Conservation (phyloP, 2,329 filamentous ascomycete species). For the Xylaria hypoxylon region DNA sequence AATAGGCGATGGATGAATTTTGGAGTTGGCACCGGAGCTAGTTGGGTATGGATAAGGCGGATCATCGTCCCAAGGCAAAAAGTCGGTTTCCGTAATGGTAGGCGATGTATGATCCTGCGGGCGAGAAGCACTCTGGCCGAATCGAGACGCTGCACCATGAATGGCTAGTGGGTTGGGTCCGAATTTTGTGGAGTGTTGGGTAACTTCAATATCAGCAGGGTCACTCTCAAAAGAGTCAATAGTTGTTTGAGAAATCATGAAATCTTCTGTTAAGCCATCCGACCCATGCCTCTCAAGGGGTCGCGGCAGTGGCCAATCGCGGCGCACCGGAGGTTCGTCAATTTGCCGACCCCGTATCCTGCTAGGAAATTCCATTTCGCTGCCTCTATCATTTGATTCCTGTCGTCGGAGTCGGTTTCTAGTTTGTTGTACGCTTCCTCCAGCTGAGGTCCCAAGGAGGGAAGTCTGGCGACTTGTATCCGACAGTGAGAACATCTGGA, state of each 20-base stretch:
- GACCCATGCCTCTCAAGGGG: slow-evolving; percentile 44
- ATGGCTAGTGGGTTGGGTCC: slow-evolving; percentile 24
- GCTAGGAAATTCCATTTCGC: slow-evolving; percentile 58
- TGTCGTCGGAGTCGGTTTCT: slow-evolving; percentile 26
- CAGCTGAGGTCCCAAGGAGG: slow-evolving; percentile 54
- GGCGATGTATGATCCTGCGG: slow-evolving; percentile 56
- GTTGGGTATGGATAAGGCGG: slow-evolving; percentile 65
- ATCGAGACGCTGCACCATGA: slow-evolving; percentile 26
- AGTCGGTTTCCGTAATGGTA: slow-evolving; percentile 67
- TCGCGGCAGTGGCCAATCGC: slow-evolving; percentile 37
- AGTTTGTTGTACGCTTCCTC: slow-evolving; percentile 42
- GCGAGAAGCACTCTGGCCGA: slow-evolving; percentile 31
- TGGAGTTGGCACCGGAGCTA: slow-evolving; percentile 36
- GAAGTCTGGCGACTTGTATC: slow-evolving; percentile 59
- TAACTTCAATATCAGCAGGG: slow-evolving; percentile 17
- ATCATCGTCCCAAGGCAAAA: slow-evolving; percentile 68
- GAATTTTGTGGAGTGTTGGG: slow-evolving; percentile 31
- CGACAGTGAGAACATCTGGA: slow-evolving; percentile 69
- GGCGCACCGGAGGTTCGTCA: slow-evolving; percentile 45
- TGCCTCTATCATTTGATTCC: slow-evolving; percentile 41
- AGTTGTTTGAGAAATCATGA: slow-evolving; percentile 49
- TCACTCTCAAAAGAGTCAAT: slow-evolving; percentile 48
- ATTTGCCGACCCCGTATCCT: slow-evolving; percentile 59
- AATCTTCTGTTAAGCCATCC: slow-evolving; percentile 46
- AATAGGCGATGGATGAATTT: slow-evolving; percentile 55